Evolutionary conservation across 2,329 filamentous ascomycete species (phyloP).

Genomic region (Aspergillus ochraceoroseus): DNA sequence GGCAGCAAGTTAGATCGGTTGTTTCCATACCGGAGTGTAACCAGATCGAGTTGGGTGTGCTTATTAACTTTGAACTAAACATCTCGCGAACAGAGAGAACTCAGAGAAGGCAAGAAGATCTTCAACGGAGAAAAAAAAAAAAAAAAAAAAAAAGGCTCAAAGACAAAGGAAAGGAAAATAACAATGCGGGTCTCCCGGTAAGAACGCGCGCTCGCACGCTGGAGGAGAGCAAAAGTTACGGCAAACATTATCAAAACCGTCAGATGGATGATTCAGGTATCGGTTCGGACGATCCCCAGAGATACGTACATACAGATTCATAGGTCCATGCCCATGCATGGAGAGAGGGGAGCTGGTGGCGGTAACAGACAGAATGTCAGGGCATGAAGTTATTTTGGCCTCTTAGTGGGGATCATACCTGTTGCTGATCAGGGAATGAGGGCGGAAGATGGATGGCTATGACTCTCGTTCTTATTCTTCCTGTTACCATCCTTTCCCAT

Average conservation of each 20-base stretch:
- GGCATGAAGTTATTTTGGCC: slow-evolving; percentile 9
- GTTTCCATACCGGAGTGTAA: slow-evolving; percentile 22
- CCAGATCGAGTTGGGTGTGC: slow-evolving; percentile 22
- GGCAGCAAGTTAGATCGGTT: slow-evolving; percentile 26
- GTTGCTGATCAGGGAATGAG: slow-evolving; percentile 9
- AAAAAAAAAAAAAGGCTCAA: slow-evolving; percentile 2
- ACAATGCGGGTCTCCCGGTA: slow-evolving; percentile 5
- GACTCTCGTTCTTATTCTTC: slow-evolving; percentile 7
- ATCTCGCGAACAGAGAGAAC: slow-evolving; percentile 1
- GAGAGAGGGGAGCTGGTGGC: neutral
- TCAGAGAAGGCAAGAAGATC: slow-evolving; percentile 2
- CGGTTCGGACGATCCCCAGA: slow-evolving; percentile 9
- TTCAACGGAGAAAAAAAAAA: slow-evolving; percentile 1
- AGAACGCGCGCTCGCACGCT: too few relatives aligned
- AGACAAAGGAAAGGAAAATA: slow-evolving; percentile 1
- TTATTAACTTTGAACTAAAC: slow-evolving; percentile 4
- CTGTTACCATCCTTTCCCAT: slow-evolving; percentile 3
- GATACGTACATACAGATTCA: slow-evolving; percentile 13
- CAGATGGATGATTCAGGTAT: slow-evolving; percentile 11
- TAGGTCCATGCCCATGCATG: slow-evolving; percentile 16
- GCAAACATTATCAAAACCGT: slow-evolving; percentile 3
- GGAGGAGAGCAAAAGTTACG: slow-evolving; percentile 4
- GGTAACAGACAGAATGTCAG: slow-evolving; percentile 13
- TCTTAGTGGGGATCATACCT: slow-evolving; percentile 6
- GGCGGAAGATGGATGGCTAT: too few relatives aligned